A percentile compares a stretch with the other conserved stretches of the same genome.
phyloP scores from a whole-genome alignment of 2,329 filamentous ascomycete genomes.

The Diaporthe sp. region DNA sequence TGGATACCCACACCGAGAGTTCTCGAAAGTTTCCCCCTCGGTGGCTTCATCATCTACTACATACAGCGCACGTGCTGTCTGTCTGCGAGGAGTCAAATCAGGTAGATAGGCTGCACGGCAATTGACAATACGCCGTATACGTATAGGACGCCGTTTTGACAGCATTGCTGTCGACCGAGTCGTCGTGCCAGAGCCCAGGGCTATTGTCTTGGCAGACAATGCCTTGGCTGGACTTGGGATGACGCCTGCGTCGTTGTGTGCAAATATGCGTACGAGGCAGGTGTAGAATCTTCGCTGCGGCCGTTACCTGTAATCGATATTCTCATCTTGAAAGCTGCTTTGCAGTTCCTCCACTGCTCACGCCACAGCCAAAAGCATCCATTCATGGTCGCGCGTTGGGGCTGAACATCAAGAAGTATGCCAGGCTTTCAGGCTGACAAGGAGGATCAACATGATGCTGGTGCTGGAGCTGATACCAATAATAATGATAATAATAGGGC shows the following conservation, averaged over 20 bases:
- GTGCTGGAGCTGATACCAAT: neutral
- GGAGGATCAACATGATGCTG: neutral
- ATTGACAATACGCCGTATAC: neutral
- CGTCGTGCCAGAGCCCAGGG: neutral
- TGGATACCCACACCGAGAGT: neutral
- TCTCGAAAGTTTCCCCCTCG: neutral
- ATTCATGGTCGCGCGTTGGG: neutral
- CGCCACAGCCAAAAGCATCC: neutral
- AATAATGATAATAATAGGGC: neutral
- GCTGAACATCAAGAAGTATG: neutral
- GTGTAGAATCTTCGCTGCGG: neutral
- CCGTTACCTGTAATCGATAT: neutral
- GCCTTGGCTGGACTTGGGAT: conserved; percentile 5
- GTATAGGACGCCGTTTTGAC: neutral
- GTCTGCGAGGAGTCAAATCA: neutral
- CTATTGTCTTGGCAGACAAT: conserved; percentile 9
- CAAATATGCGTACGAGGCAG: neutral
- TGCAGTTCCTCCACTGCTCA: neutral
- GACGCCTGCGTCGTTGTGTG: neutral
- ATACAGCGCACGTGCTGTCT: neutral
- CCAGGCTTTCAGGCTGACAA: neutral
- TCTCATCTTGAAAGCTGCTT: neutral
- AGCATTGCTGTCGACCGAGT: conserved; percentile 11
- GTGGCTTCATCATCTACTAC: neutral
- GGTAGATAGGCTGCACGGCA: neutral